A percentile compares a stretch with the other conserved stretches of the same genome.
phyloP scores from a whole-genome alignment of 139 green algal genomes.

The Auxenochlorella pyrenoidosa region DNA sequence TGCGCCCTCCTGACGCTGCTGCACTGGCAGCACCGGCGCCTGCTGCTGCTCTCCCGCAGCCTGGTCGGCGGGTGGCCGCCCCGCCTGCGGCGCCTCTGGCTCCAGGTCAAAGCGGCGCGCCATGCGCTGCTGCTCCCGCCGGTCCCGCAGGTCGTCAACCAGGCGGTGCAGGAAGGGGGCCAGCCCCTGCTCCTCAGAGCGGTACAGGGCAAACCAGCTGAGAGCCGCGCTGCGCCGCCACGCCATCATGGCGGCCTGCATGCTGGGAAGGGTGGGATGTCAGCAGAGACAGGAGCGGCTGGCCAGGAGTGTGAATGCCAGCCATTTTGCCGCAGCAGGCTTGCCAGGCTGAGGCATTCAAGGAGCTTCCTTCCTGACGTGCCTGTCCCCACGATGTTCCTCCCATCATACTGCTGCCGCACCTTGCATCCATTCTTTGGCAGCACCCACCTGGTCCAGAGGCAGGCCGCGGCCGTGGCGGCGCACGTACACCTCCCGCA shows the following conservation, averaged over 20 bases:
- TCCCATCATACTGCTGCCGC: not conserved
- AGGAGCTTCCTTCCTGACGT: too few species aligned
- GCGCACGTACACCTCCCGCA: not conserved
- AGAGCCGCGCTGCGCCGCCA: conserved; percentile 14
- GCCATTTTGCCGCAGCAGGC: too few species aligned
- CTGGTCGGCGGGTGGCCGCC: not conserved
- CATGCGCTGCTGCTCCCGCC: not conserved
- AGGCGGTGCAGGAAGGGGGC: not conserved
- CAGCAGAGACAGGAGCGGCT: too few species aligned
- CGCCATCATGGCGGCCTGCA: conserved; percentile 6
- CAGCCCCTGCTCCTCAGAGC: not conserved
- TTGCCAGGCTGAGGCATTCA: too few species aligned
- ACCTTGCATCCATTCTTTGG: not conserved
- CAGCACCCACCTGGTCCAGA: conserved; percentile 5
- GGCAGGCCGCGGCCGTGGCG: conserved; percentile 8
- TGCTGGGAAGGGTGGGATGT: not conserved
- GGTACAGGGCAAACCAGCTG: not conserved
- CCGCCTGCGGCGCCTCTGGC: not conserved
- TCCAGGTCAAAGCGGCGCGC: not conserved
- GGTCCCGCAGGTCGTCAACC: conserved; percentile 4
- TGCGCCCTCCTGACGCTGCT: not conserved
- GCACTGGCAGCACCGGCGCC: not conserved
- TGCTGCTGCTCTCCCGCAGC: not conserved
- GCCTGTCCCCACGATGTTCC: too few species aligned
- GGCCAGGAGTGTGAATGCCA: too few species aligned